Evolutionary conservation across 495 filamentous ascomycete genomes (phyloP), one percentile per base, ranked within the genome.

Genomic region (Usnea hakonensis): DNA sequence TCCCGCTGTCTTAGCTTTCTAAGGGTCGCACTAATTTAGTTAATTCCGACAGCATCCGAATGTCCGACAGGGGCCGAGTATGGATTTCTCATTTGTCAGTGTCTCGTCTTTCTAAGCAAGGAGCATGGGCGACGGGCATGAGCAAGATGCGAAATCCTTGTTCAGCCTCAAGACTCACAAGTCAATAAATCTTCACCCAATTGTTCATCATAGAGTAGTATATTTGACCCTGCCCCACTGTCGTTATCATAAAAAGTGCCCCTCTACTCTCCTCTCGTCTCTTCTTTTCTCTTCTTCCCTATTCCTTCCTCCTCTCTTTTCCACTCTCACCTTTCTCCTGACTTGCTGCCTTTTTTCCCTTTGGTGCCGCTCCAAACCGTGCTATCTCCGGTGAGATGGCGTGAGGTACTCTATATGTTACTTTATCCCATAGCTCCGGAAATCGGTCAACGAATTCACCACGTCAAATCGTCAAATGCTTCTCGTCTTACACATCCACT

Each of bases 181-280:
- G n/a, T n/a, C n/a, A n/a, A n/a, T n/a, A n/a, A n/a, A n/a, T 5
- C 5, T 43, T 59, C 37, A 36, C 21, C 2, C 17, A 60, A 26
- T 44, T 17, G 26, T 8, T 23, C 6, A 53, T 53, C 33, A 30
- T 2, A 19, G n/a, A n/a, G n/a, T n/a, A n/a, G n/a, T n/a, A n/a
- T n/a, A n/a, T n/a, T n/a, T n/a, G n/a, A n/a, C n/a, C n/a, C n/a
- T 43, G 33, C 21, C 21, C n/a, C 37, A 61, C 59, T 61, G 59
- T 61, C 59, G 37, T 61, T 61, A 61, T 55, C 50, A 36, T 40
- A 3, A n/a, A n/a, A n/a, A n/a, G n/a, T n/a, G n/a, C n/a, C n/a
- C n/a, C n/a, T n/a, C n/a, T n/a, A n/a, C n/a, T n/a, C n/a, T n/a
- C n/a, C n/a, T n/a, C n/a, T n/a, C n/a, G n/a, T n/a, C n/a, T n/a